These are phyloP conservation scores for Scheffersomyces spartinae DNA, from an alignment of 805 yeast species.

Conservation along the genomic window DNA sequence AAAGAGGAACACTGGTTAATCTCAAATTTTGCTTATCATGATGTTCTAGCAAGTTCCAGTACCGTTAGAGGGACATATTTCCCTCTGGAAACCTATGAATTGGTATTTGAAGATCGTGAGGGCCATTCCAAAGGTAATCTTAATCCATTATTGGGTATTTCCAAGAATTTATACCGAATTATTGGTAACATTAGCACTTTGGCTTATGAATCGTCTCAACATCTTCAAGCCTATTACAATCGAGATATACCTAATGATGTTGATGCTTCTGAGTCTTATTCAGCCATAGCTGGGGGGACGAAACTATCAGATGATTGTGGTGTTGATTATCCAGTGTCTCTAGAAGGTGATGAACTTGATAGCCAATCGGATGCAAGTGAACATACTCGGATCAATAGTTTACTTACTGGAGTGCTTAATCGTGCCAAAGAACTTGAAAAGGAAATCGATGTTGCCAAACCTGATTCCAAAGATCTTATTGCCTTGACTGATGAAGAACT, in stretches of 20 bases:
- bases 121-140: conserved; percentile 27
- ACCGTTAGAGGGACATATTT: conserved; percentile 56
- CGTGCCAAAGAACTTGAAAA: conserved; percentile 27
- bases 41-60: conserved; percentile 52
- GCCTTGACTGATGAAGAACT: conserved; percentile 35
- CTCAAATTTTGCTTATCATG: conserved; percentile 74
- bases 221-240: no score
- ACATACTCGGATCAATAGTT: background rate
- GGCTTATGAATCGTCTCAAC: conserved; percentile 42
- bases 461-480: conserved; percentile 37
- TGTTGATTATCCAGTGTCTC: background rate
- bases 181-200: conserved; percentile 60
- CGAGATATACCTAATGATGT: no score
- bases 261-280: no score
- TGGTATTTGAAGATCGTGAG: conserved; percentile 28
- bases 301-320: background rate
- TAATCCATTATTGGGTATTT: conserved; percentile 65
- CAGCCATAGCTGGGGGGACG: no score
- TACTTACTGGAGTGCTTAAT: background rate
- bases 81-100: conserved; percentile 46
- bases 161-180: conserved; percentile 52
- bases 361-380: no score
- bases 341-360: background rate
- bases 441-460: conserved; percentile 38
- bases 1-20: conserved; percentile 62